A percentile compares a stretch with the other conserved stretches of the same genome.
These are phyloP conservation scores for Poa pratensis DNA, from an alignment of 176 grass and related monocot genomes.

Conservation along the genomic window DNA sequence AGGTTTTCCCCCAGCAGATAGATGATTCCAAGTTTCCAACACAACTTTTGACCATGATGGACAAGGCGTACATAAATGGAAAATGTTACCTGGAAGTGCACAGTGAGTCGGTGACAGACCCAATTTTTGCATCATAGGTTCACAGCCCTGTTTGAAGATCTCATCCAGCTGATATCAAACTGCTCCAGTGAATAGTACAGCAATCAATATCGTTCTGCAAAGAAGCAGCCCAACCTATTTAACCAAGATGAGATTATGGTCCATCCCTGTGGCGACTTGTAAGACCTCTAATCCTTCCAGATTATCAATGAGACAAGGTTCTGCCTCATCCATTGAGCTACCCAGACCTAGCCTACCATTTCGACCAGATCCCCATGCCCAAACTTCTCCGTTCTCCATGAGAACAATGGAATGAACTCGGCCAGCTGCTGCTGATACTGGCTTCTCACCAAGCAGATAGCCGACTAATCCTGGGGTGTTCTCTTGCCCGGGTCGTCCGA, in stretches of 20 bases:
- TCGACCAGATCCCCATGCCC: conserved; percentile 84
- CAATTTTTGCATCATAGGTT: conserved; percentile 1
- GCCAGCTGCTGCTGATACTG: conserved; percentile 61
- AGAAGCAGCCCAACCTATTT: conserved; percentile 43
- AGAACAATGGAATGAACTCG: conserved; percentile 78
- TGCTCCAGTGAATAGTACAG: not conserved
- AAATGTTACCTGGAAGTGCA: not conserved
- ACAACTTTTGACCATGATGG: not conserved
- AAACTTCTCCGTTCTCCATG: conserved; percentile 64
- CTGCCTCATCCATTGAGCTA: conserved; percentile 76
- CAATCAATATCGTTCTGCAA: not conserved
- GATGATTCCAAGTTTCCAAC: not conserved
- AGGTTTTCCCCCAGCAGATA: not conserved
- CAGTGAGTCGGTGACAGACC: not conserved
- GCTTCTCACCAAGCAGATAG: conserved; percentile 52
- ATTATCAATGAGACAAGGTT: conserved; percentile 67
- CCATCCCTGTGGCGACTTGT: conserved; percentile 69
- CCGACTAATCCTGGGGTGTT: conserved; percentile 59
- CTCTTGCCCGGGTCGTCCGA: conserved; percentile 64
- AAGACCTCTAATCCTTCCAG: conserved; percentile 67
- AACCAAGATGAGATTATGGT: conserved; percentile 83
- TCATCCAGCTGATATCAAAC: not conserved
- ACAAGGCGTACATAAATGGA: not conserved
- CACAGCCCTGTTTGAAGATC: not conserved
- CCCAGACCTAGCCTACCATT: conserved; percentile 81